Conservation (phyloP, 176 grass and related monocot genomes). For the Tuctoria greenei region DNA sequence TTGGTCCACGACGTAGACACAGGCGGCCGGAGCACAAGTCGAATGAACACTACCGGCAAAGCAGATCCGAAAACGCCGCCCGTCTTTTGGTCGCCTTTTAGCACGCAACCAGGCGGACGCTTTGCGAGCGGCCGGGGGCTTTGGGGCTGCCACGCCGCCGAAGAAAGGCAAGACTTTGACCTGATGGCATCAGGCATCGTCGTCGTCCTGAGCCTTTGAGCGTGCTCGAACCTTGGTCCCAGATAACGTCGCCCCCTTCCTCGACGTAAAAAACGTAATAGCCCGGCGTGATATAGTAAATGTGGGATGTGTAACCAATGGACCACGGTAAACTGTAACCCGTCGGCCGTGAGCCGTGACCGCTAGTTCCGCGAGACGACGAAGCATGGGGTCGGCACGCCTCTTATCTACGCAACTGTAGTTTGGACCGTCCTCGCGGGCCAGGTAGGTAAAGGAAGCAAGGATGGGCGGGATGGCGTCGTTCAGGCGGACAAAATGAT, state of each 20-base stretch:
- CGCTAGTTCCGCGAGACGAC: no score
- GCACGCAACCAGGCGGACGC: constrained; percentile 11
- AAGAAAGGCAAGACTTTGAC: constrained; percentile 29
- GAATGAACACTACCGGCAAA: constrained; percentile 35
- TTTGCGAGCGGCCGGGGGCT: constrained; percentile 22
- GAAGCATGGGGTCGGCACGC: no score
- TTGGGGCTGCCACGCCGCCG: constrained; percentile 38
- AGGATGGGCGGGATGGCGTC: not conserved
- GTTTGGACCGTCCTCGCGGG: constrained; percentile 6
- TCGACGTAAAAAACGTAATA: not conserved
- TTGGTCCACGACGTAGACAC: not conserved
- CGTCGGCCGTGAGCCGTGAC: no score
- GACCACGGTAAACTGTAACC: not conserved
- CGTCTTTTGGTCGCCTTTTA: constrained; percentile 46
- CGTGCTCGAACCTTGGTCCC: constrained; percentile 12
- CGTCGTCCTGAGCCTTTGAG: not conserved
- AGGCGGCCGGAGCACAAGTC: constrained; percentile 36
- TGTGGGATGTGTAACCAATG: not conserved
- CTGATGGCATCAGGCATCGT: not conserved
- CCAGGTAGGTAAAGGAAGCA: not conserved
- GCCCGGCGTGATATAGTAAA: no score
- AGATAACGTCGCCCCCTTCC: not conserved
- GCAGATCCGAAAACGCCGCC: constrained; percentile 32
- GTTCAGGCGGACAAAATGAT: constrained; percentile 67
- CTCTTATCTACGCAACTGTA: not conserved